Conservation (phyloP, 2,329 filamentous ascomycete species). For the Cytospora chrysosperma region DNA sequence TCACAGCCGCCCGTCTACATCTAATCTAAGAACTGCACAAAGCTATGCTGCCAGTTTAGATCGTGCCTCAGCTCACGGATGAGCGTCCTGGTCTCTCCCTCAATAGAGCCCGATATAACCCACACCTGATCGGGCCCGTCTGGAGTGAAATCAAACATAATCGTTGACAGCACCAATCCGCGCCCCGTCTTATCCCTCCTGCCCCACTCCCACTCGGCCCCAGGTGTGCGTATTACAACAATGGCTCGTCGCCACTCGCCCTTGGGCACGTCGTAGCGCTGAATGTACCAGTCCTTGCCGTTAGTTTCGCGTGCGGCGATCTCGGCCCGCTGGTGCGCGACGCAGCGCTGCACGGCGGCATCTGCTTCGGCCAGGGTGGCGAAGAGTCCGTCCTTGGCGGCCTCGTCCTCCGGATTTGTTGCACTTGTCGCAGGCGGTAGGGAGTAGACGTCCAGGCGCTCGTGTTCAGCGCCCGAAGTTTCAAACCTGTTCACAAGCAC, state of each 20-base stretch:
- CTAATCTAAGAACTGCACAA: conserved; percentile 8
- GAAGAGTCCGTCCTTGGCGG: background rate
- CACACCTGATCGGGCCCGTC: background rate
- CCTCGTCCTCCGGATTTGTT: background rate
- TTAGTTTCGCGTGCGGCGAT: conserved; percentile 3
- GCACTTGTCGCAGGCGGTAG: conserved; percentile 3
- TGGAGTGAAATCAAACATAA: conserved; percentile 1
- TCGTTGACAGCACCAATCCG: conserved; percentile 1
- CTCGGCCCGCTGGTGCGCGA: conserved; percentile 15
- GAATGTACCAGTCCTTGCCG: conserved; percentile 11
- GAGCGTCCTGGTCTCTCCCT: background rate
- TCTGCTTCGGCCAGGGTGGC: background rate
- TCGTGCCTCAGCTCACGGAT: conserved; percentile 3
- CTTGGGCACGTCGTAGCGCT: conserved; percentile 6
- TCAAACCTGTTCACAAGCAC: background rate
- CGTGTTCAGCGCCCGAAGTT: background rate
- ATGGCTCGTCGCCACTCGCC: conserved; percentile 4
- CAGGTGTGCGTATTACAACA: background rate
- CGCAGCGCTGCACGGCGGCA: conserved; percentile 5
- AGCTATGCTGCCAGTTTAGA: conserved; percentile 8
- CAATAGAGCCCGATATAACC: background rate
- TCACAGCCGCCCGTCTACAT: background rate
- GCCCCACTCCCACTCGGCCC: conserved; percentile 4
- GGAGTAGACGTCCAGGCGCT: conserved; percentile 14
- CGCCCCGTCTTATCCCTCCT: background rate